Conservation (phyloP, 495 filamentous ascomycete genomes). For the Neurospora discreta region DNA sequence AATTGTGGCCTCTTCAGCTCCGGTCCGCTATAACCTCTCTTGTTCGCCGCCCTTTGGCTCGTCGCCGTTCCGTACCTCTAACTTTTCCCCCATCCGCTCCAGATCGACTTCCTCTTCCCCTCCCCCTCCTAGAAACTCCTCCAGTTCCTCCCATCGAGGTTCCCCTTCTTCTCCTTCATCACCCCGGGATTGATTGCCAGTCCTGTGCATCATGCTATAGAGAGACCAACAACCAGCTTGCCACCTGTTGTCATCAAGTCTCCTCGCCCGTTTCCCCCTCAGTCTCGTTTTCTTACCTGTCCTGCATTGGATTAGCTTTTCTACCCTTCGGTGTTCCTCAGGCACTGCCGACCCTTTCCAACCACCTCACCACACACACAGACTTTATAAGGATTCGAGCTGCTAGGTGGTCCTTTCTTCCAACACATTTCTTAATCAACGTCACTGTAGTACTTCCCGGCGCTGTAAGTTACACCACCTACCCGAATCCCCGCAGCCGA, state of each 20-base stretch:
- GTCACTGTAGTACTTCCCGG: background rate
- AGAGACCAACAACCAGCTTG: background rate
- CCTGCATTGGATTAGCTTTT: background rate
- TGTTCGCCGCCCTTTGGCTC: background rate
- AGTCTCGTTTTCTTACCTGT: background rate
- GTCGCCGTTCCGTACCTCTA: background rate
- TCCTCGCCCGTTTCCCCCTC: background rate
- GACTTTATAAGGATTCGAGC: background rate
- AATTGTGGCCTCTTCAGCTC: background rate
- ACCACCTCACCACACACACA: background rate
- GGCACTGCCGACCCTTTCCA: background rate
- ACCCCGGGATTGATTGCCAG: background rate
- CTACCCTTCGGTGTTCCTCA: background rate
- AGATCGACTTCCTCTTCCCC: background rate
- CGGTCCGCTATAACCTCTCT: background rate
- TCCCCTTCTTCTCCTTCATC: background rate
- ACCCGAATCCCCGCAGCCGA: background rate
- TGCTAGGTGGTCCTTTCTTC: background rate
- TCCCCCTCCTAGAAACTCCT: background rate
- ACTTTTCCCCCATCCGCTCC: background rate
- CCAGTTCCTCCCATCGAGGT: background rate
- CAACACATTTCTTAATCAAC: background rate
- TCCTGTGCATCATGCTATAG: background rate
- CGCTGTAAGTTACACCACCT: background rate
- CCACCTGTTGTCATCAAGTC: background rate